A percentile compares a stretch with the other conserved stretches of the same genome.
Evolutionary conservation across 805 yeast species (phyloP).

Genomic region (Maudiozyma pseudohumilis): DNA sequence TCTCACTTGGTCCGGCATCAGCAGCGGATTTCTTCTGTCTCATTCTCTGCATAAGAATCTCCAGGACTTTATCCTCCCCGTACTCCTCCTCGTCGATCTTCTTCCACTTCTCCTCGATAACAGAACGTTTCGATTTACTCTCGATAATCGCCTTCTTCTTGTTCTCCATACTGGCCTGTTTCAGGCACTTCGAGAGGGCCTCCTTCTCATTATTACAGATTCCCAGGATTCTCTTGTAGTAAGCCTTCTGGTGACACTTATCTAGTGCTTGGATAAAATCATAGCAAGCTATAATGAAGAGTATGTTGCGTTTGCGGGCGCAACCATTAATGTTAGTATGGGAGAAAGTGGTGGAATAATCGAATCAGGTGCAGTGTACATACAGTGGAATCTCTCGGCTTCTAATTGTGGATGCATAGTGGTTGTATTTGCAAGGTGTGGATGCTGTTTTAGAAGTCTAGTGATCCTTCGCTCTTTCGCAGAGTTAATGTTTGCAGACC

Average conservation of each 20-base stretch:
- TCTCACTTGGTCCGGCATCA: too few species aligned
- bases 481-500: too few species aligned
- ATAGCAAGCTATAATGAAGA: constrained; percentile 45
- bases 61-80: constrained; percentile 65
- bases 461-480: neutral
- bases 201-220: constrained; percentile 77
- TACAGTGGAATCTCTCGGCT: constrained; percentile 39
- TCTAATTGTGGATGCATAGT: constrained; percentile 47
- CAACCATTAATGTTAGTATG: neutral
- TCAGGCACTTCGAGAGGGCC: constrained; percentile 69
- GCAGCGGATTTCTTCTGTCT: neutral
- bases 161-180: constrained; percentile 57
- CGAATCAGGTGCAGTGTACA: constrained; percentile 8
- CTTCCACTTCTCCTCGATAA: constrained; percentile 47
- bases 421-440: neutral
- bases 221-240: constrained; percentile 64
- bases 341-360: neutral
- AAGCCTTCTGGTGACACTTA: constrained; percentile 70
- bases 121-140: constrained; percentile 48
- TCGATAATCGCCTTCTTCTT: constrained; percentile 44
- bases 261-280: constrained; percentile 80
- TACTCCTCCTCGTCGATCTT: constrained; percentile 64
- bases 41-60: constrained; percentile 46
- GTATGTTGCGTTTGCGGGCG: neutral
- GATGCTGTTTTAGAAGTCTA: neutral